Evolutionary conservation across 1,139 yeast species (phyloP), one percentile per base, ranked within the genome.

Genomic region (Magnusiomyces paraingens): DNA sequence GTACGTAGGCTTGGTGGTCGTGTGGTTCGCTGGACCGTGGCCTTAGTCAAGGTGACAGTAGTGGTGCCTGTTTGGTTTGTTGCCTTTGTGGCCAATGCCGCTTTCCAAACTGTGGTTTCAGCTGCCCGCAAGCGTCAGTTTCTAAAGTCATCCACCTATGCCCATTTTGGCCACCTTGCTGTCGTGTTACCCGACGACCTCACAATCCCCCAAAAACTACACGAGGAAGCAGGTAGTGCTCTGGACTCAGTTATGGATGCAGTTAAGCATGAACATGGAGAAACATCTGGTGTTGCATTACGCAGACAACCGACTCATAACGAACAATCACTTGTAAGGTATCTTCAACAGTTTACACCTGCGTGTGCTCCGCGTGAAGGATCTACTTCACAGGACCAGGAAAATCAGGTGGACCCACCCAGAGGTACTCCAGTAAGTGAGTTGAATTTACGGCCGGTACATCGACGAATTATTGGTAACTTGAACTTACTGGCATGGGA

Each of bases 401-500:
- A 38, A 2, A 6, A 32, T 21, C 38, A 45, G 8, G 11, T 35
- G 53, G 22, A 29, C 45, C 15, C 32, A 6, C 41, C 29, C 42
- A 35, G 18, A 2, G n/a, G 21, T 32, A 3, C 40, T n/a, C 17
- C 35, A 15, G n/a, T 14, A 1, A 20, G 11, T 36, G 17, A 26
- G 15, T 36, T 40, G 22, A 36, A 29, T 22, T 45, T 69, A 40
- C 51, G 56, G 5, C 48, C 54, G 2, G 48, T 57, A 20, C 94
- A 88, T 65, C 61, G 69, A 47, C 72, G 67, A 35, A 84, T 86
- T 52, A 77, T 86, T 44, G 70, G 70, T 26, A 75, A 77, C 57
- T 73, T 88, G 64, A 86, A 87, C 66, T 60, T 68, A 1, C 67
- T 87, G 12, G 63, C 70, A 2, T 88, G 95, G 95, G 68, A 72